Conservation (phyloP, 2,329 filamentous ascomycete species). For the Thermothelomyces thermophilus region DNA sequence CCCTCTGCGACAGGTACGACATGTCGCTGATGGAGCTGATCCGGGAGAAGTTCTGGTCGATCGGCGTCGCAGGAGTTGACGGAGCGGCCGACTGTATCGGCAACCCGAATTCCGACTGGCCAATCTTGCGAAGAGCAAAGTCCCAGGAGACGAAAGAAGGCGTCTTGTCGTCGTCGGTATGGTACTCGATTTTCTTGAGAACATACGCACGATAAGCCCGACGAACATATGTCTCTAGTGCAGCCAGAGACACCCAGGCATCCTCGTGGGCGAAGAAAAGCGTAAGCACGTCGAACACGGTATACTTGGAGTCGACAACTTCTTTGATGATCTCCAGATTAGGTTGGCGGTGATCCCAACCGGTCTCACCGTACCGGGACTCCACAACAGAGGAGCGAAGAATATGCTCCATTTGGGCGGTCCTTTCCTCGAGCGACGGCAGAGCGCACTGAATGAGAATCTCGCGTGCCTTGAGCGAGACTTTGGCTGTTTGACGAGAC, state of each 20-base stretch:
- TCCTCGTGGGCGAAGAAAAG: constrained; percentile 94
- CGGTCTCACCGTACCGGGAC: constrained; percentile 94
- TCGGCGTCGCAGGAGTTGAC: constrained; percentile 74
- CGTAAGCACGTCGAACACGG: constrained; percentile 91
- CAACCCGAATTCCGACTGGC: constrained; percentile 81
- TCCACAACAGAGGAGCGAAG: constrained; percentile 91
- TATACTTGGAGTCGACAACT: constrained; percentile 97
- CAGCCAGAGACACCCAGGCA: constrained; percentile 87
- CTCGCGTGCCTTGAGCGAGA: constrained; percentile 93
- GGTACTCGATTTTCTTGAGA: constrained; percentile 82
- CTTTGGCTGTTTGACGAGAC: constrained; percentile 80
- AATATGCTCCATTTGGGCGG: constrained; percentile 97
- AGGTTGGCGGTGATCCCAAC: constrained; percentile 92
- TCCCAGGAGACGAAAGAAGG: constrained; percentile 88
- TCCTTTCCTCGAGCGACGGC: constrained; percentile 91
- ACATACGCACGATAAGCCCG: constrained; percentile 95
- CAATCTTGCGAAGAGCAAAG: constrained; percentile 89
- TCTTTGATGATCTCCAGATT: constrained; percentile 89
- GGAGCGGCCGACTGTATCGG: constrained; percentile 73
- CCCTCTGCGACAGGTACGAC: constrained; percentile 73
- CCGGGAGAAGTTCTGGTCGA: constrained; percentile 63
- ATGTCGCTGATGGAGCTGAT: constrained; percentile 95
- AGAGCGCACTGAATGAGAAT: constrained; percentile 95
- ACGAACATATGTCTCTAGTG: constrained; percentile 92
- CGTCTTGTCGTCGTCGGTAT: constrained; percentile 61